These are phyloP conservation scores for Sordariomycetes sp. DNA, from an alignment of 2,329 filamentous ascomycete genomes.

Conservation along the genomic window DNA sequence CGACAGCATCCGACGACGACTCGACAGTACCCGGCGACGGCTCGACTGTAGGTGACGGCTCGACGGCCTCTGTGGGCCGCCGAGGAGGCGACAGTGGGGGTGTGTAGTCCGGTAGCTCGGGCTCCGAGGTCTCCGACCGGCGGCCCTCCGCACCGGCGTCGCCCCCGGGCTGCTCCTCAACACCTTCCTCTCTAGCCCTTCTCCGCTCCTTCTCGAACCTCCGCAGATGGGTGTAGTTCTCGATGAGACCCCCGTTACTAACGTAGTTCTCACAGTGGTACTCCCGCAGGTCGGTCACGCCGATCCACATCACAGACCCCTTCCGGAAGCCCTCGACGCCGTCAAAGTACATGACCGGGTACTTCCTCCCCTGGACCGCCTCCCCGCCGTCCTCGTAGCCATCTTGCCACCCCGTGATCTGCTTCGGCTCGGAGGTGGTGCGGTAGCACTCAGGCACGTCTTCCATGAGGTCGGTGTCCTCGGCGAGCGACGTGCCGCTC, in stretches of 20 bases:
- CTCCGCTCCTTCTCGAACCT: background rate
- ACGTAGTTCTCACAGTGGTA: background rate
- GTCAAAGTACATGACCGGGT: background rate
- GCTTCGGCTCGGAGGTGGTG: background rate
- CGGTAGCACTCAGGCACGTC: background rate
- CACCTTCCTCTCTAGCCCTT: too few species aligned
- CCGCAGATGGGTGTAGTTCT: background rate
- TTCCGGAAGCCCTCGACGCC: background rate
- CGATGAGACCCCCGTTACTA: background rate
- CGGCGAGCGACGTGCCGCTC: background rate
- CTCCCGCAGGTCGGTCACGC: background rate
- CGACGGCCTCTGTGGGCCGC: too few species aligned
- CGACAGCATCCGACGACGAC: too few species aligned
- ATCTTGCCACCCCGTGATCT: background rate
- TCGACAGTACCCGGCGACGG: too few species aligned
- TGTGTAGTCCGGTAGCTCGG: too few species aligned
- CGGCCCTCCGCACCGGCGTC: too few species aligned
- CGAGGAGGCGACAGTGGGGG: too few species aligned
- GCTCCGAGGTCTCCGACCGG: too few species aligned
- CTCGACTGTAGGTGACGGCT: too few species aligned
- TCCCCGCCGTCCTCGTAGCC: background rate
- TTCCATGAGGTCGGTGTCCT: background rate
- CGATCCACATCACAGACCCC: background rate
- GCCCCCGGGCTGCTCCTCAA: too few species aligned
- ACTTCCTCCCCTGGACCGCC: background rate